Base-by-base conservation (phyloP, 208 protist genomes). In the Leishmania major region DNA sequence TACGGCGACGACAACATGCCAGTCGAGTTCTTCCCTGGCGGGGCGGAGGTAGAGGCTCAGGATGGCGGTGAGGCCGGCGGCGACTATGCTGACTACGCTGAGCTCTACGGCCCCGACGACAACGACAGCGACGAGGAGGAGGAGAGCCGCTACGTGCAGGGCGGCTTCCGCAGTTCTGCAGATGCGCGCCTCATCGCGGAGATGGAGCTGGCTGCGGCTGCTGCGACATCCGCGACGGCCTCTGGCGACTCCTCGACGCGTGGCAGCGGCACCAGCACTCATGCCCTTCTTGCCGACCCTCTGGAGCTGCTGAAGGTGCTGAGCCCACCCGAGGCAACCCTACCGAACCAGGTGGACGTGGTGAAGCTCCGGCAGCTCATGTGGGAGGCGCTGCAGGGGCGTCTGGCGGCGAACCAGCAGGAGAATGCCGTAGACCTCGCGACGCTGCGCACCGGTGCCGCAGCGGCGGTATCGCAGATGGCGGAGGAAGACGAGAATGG, bases 301-400 rank as follows among this genome's bases (percentile, higher is more conserved):
- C 40, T 85, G 37, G 77, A 84, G 53, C 78, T 95, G 64, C 77
- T 87, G 59, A 74, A 86, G 60, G 90, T 93, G 64, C 86, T 97
- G 62, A 87, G 89, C 51, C 62, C 89, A n/a, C 79, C 89, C 11
- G 88, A 95, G 88, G 92, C 92, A 60, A 93, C 88, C 43, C 83
- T 95, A 55, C 89, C 93, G 28, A 93, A 81, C n/a, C 92, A 96
- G 87, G 91, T 98, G 28, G 94, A 98, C 75, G 95, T 98, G 66
- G 91, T 94, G 75, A 74, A 80, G 77, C 87, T 98, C 59, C 92
- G 93, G 25, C 84, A 92, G 83, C 79, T 80, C 76, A 97, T 98
- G 95, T 98, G 95, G 94, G 78, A 78, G 73, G 86, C 88, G 4
- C 79, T 97, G 67, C 82, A 89, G 76, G 79, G 85, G 17, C 83